phyloP scores from a whole-genome alignment of 2,329 filamentous ascomycete species.

The Plenodomus lindquistii region DNA sequence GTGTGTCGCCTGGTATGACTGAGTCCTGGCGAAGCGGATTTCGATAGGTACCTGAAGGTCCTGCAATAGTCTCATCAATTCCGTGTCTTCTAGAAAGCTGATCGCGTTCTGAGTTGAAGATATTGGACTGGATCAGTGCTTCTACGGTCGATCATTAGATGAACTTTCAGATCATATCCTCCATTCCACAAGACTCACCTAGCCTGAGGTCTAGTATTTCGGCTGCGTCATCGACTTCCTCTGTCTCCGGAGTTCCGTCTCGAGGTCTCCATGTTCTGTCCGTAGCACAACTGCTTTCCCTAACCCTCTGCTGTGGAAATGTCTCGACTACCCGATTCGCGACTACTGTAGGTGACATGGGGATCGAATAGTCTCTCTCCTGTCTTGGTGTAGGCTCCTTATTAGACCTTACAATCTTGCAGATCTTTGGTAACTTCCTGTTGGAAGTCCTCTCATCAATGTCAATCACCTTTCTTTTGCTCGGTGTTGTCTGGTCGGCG shows the following conservation, averaged over 20 bases:
- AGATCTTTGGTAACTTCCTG: conserved; percentile 8
- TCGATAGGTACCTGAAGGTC: conserved; percentile 14
- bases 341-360: conserved; percentile 2
- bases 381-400: not conserved
- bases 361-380: conserved; percentile 6
- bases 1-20: conserved; percentile 8
- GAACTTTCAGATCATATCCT: not conserved
- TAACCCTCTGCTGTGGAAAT: not conserved
- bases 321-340: not conserved
- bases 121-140: not conserved
- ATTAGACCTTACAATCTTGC: not conserved
- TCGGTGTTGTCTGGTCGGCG: not conserved
- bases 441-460: conserved; percentile 1
- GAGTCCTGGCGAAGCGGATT: conserved; percentile 11
- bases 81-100: not conserved
- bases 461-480: conserved; percentile 10
- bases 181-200: conserved; percentile 1
- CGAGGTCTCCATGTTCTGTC: conserved; percentile 5
- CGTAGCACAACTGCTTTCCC: conserved; percentile 1
- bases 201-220: conserved; percentile 2
- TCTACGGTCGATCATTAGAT: not conserved
- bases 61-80: conserved; percentile 2
- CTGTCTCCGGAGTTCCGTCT: conserved; percentile 10
- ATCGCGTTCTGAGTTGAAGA: not conserved
- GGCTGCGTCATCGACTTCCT: conserved; percentile 8